phyloP scores from a whole-genome alignment of 2,329 filamentous ascomycete genomes.

The Stachybotrys chlorohalonatus region DNA sequence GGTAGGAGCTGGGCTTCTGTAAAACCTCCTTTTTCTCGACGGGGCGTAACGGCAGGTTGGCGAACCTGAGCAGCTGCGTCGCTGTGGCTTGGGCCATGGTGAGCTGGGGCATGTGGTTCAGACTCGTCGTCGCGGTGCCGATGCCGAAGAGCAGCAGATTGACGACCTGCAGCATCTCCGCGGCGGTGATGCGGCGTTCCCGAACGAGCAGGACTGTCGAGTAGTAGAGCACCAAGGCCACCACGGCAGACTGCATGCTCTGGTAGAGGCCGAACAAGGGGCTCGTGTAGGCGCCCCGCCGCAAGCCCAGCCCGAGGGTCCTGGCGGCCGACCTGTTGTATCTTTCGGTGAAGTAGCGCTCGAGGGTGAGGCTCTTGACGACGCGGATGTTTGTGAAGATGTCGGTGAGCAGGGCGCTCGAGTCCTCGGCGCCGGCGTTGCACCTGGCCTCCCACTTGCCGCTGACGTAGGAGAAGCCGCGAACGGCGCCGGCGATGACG shows the following conservation, averaged over 20 bases:
- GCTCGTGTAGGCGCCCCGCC: conserved; percentile 58
- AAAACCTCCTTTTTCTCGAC: conserved; percentile 50
- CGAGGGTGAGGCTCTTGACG: conserved; percentile 66
- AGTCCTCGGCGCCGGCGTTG: conserved; percentile 51
- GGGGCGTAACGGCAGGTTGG: conserved; percentile 42
- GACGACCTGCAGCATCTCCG: conserved; percentile 62
- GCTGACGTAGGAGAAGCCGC: conserved; percentile 55
- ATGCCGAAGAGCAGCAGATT: conserved; percentile 80
- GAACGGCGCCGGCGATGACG: conserved; percentile 56
- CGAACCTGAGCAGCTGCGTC: conserved; percentile 61
- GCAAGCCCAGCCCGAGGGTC: conserved; percentile 53
- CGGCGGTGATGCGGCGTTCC: conserved; percentile 36
- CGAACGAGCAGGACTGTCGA: conserved; percentile 55
- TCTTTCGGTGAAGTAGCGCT: conserved; percentile 59
- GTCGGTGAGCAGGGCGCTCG: conserved; percentile 55
- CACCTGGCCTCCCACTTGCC: conserved; percentile 63
- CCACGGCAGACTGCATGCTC: conserved; percentile 60
- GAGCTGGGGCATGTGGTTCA: conserved; percentile 73
- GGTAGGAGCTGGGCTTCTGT: conserved; percentile 12
- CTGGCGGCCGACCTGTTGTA: conserved; percentile 41
- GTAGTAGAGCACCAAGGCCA: conserved; percentile 78
- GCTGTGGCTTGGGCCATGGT: conserved; percentile 65
- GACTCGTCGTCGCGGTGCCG: conserved; percentile 58
- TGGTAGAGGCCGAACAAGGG: conserved; percentile 72
- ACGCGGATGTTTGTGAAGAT: conserved; percentile 72